Base-by-base conservation (phyloP, 1,284 basidiomycete genomes). In the Rhizoctonia solani region DNA sequence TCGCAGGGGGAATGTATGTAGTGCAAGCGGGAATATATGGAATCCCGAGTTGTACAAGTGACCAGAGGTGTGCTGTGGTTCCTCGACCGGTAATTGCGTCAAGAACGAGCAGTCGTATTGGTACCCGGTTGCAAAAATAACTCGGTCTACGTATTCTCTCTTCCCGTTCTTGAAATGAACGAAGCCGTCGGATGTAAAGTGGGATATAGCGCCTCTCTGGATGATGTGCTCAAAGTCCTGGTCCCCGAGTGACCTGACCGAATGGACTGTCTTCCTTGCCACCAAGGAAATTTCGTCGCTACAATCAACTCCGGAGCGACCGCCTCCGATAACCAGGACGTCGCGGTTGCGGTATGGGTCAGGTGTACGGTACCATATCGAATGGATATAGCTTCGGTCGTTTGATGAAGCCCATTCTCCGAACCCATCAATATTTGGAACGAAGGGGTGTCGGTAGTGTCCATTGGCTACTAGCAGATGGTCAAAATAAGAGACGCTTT, bases 121-220 rank as follows among this genome's bases (percentile, higher is more conserved):
- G 74, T 88, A 92, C 5, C 90, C 90, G 4, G 90, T 92, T 1
- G 88, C 90, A 9, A 92, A 77, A 54, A 91, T 83, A 70, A 83
- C 85, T 67, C 83, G 77, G 70, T 87, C 84, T 56, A 92, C 78
- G 32, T 50, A 56, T 42, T 53, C 66, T 21, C 30, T 30, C 25
- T 52, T 58, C 21, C 50, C 46, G 11, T 27, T 56, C 14, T n/a
- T 54, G 23, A 52, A 68, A 32, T 42, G 23, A 14, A 53, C 66
- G 19, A 58, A 68, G 11, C 58, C 58, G 16, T 61, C 58, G 21
- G 58, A 50, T 19, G 46, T 23, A 32, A 61, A 50, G 46, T 50
- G 58, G 30, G 58, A 61, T 50, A 61, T 61, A 34, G 29, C 58
- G 1, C 58, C 58, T 37, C 58, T 4, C 25, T 49, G 66, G 32